phyloP scores from a whole-genome alignment of 805 yeast genomes.

The Kluyveromyces lactis region DNA sequence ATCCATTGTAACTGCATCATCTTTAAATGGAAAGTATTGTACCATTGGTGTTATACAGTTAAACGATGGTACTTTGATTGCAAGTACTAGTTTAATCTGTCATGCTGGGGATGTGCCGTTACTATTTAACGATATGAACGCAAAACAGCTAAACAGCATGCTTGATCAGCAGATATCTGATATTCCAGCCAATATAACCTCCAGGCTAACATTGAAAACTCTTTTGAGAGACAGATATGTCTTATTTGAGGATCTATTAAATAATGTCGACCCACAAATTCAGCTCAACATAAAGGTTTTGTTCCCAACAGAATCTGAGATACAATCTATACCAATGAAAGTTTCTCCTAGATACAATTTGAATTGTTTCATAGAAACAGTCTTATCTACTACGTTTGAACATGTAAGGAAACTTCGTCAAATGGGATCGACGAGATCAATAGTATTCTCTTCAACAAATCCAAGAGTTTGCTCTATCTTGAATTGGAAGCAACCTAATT shows the following conservation, averaged over 20 bases:
- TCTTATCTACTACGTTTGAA: constrained; percentile 63
- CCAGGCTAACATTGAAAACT: constrained; percentile 20
- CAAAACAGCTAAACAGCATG: constrained; percentile 26
- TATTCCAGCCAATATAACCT: constrained; percentile 14
- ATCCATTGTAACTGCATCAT: constrained; percentile 77
- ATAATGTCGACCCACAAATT: constrained; percentile 46
- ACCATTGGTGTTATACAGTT: constrained; percentile 62
- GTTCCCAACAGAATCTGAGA: constrained; percentile 58
- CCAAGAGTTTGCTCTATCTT: constrained; percentile 86
- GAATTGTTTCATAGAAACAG: constrained; percentile 67
- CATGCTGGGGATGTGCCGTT: constrained; percentile 43
- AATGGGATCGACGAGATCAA: constrained; percentile 43
- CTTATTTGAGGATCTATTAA: constrained; percentile 52
- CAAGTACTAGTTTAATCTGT: constrained; percentile 60
- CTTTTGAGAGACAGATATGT: constrained; percentile 37
- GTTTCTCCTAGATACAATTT: constrained; percentile 40
- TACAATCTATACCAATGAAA: constrained; percentile 33
- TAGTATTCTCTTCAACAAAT: constrained; percentile 79
- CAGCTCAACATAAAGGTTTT: constrained; percentile 68
- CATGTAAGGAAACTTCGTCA: constrained; percentile 52
- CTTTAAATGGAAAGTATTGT: constrained; percentile 73
- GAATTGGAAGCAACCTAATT: constrained; percentile 98
- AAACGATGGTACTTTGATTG: constrained; percentile 79
- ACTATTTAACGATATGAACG: constrained; percentile 49
- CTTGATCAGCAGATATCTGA: constrained; percentile 21